A percentile compares a stretch with the other conserved stretches of the same genome.
phyloP scores from a whole-genome alignment of 345 rosid species.

The Dipteronia dyeriana region DNA sequence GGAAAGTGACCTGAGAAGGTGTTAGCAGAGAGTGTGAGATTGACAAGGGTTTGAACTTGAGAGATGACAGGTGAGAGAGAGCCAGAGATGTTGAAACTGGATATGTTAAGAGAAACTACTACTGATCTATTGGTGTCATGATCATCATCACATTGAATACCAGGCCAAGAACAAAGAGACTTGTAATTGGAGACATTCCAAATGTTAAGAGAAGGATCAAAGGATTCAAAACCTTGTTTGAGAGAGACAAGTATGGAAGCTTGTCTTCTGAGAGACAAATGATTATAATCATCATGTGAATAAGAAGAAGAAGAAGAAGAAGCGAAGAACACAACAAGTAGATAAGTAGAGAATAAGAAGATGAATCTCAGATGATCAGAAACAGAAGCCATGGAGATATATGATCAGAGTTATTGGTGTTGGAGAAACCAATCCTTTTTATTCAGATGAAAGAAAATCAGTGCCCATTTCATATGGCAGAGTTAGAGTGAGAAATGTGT shows the following conservation, averaged over 20 bases:
- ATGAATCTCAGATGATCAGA: constrained; percentile 6
- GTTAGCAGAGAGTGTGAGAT: constrained; percentile 51
- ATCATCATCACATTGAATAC: constrained; percentile 43
- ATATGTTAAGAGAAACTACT: constrained; percentile 51
- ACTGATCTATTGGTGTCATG: constrained; percentile 34
- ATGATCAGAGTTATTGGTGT: background rate
- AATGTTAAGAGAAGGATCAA: constrained; percentile 43
- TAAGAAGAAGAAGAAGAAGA: constrained; percentile 25
- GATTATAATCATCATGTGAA: constrained; percentile 31
- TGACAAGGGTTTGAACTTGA: constrained; percentile 38
- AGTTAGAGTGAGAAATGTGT: constrained; percentile 3
- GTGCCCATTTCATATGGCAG: constrained; percentile 1
- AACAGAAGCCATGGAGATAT: constrained; percentile 23
- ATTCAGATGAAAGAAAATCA: constrained; percentile 20
- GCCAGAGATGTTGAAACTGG: constrained; percentile 59
- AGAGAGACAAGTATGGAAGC: constrained; percentile 59
- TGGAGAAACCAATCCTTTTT: constrained; percentile 16
- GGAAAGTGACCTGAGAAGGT: constrained; percentile 57
- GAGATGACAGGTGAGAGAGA: constrained; percentile 52
- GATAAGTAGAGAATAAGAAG: constrained; percentile 24
- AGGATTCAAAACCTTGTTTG: constrained; percentile 46
- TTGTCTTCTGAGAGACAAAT: constrained; percentile 44
- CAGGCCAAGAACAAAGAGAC: constrained; percentile 55
- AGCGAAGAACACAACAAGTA: constrained; percentile 22
- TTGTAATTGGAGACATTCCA: constrained; percentile 57